Evolutionary conservation across 768 basidiomycete genomes (phyloP).

Genomic region (Leccinum arenicola): DNA sequence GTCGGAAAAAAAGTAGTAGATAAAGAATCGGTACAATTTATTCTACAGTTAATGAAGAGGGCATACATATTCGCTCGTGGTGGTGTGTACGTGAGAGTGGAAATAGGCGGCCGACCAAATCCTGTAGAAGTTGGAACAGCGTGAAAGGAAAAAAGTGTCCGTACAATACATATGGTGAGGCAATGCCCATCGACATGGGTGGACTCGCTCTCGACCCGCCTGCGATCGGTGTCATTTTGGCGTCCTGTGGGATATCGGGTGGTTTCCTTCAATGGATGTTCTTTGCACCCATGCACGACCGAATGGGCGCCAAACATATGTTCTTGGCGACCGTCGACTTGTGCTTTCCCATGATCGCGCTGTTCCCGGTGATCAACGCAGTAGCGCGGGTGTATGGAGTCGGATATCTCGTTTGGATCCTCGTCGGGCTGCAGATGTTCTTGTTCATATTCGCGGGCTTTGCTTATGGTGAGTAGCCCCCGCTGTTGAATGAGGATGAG

Average conservation of each 20-base stretch:
- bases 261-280: slow-evolving; percentile 57
- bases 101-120: slow-evolving; percentile 32
- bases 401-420: too few relatives aligned
- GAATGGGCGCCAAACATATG: neutral
- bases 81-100: slow-evolving; percentile 22
- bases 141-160: slow-evolving; percentile 77
- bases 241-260: slow-evolving; percentile 21
- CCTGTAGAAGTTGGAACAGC: slow-evolving; percentile 22
- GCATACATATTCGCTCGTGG: slow-evolving; percentile 36
- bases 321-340: too few relatives aligned
- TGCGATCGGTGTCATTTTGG: slow-evolving; percentile 29
- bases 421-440: too few relatives aligned
- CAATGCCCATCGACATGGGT: slow-evolving; percentile 30
- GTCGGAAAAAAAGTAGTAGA: too few relatives aligned
- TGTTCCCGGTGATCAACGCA: too few relatives aligned
- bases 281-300: slow-evolving; percentile 55
- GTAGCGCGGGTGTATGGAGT: too few relatives aligned
- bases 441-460: too few relatives aligned
- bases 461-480: too few relatives aligned
- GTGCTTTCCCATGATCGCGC: too few relatives aligned
- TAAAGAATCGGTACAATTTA: too few relatives aligned
- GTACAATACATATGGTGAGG: slow-evolving; percentile 48
- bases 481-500: neutral
- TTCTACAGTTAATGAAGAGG: too few relatives aligned
- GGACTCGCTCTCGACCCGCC: slow-evolving; percentile 28